Evolutionary conservation across 129 eudicot genomes (phyloP).

Genomic region (Flaveria sonorensis): DNA sequence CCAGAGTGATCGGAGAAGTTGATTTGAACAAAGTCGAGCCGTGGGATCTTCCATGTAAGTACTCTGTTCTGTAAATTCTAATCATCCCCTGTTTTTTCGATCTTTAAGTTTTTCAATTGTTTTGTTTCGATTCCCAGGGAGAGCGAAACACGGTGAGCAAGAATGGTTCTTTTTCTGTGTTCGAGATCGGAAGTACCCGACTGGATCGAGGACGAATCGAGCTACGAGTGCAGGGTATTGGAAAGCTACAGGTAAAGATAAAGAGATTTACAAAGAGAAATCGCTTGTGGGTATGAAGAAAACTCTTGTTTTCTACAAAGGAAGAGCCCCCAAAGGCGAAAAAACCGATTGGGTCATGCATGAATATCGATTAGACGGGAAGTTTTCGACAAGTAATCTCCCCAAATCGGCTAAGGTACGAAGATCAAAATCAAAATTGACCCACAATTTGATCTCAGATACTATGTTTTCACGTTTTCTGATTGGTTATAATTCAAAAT

Average conservation of each 20-base stretch:
- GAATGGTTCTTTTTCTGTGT: conserved; percentile 91
- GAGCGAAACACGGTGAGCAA: conserved; percentile 85
- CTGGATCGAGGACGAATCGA: conserved; percentile 72
- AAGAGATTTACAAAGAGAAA: conserved; percentile 56
- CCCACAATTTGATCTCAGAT: background rate
- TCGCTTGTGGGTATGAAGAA: conserved; percentile 75
- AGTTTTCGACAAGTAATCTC: conserved; percentile 34
- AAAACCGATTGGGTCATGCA: conserved; percentile 90
- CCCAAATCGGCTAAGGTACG: conserved; percentile 53
- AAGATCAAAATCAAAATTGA: background rate
- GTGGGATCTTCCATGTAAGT: conserved; percentile 89
- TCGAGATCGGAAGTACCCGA: conserved; percentile 81
- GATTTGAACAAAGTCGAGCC: conserved; percentile 94
- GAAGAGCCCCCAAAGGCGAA: conserved; percentile 85
- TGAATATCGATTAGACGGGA: conserved; percentile 69
- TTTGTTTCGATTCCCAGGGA: conserved; percentile 47
- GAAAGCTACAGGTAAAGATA: conserved; percentile 88
- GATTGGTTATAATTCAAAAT: background rate
- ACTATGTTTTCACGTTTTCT: conserved; percentile 18
- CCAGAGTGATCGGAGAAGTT: conserved; percentile 78
- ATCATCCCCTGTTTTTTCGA: background rate
- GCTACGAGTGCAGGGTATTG: conserved; percentile 78
- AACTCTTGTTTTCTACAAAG: conserved; percentile 69
- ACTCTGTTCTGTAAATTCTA: background rate
- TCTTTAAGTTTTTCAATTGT: background rate